Base-by-base conservation (phyloP, 2,329 filamentous ascomycete species). In the Chrysoporthe puriensis region DNA sequence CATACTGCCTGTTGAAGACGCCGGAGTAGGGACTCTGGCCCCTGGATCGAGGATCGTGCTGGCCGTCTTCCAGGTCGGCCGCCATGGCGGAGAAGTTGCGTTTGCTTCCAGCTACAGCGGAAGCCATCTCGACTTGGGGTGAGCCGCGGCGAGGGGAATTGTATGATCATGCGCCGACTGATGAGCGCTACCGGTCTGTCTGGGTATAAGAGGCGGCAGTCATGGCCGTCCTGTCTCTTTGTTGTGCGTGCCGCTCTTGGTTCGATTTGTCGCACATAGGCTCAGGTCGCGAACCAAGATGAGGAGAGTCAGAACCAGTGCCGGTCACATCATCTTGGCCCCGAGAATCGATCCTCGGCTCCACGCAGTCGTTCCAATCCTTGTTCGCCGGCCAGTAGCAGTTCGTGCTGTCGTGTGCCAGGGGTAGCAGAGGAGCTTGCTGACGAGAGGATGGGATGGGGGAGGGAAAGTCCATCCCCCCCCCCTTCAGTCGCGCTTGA, bases 61-160 rank as follows among this genome's bases (percentile, higher is more conserved):
- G 62, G 42, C 50, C 57, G 43, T 59, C 52, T 14, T 69, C 68
- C 70, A 67, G 69, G 3, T 68, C 52, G 34, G 64, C 56, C 42
- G 70, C 71, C 70, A 74, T 72, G 26, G 69, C 57, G 21, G 73
- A 68, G 56, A 73, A 73, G 60, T 69, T 70, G 50, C 74, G 73
- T 69, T 75, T 75, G 57, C 71, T 65, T 56, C 73, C 73, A 5
- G 71, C 67, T 36, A 69, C 48, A n/a, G 63, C 62, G 26, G 70
- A 70, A 1, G 69, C 66, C 71, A 74, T 74, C 36, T 68, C 52
- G 54, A 66, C 58, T 61, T 56, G 64, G 9, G 52, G 50, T 40
- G 26, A 61, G 56, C 26, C 56, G 48, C 21, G 52, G 36, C 21
- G 18, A 18, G n/a, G 50, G 11, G 52, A 26, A 48, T 36, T 16